Conservation (phyloP, 1,139 yeast genomes). For the Saccharomyces hybrid region DNA sequence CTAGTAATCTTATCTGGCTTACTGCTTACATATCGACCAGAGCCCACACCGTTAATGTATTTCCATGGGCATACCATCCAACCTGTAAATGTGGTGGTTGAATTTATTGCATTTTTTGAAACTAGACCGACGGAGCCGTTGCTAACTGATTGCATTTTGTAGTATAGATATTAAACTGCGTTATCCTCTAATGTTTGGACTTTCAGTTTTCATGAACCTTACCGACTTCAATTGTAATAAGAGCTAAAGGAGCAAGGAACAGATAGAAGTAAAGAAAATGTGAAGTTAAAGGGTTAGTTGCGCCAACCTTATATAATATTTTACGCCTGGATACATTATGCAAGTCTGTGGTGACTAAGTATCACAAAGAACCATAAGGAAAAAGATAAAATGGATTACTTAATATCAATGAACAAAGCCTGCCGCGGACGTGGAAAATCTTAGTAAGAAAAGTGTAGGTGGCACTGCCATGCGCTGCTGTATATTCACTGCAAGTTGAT, state of each 20-base stretch:
- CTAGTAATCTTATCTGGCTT: constrained; percentile 13
- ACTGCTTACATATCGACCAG: constrained; percentile 12
- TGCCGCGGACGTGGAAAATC: not conserved
- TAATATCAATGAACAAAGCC: not conserved
- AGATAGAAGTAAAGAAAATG: not conserved
- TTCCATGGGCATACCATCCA: not conserved
- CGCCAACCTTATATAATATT: not conserved
- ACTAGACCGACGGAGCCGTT: not conserved
- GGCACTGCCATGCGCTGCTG: not conserved
- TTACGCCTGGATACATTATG: not conserved
- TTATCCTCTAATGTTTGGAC: not conserved
- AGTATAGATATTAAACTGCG: no score
- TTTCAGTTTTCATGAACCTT: not conserved
- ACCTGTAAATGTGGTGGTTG: not conserved
- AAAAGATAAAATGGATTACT: not conserved
- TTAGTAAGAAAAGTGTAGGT: not conserved
- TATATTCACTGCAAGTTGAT: not conserved
- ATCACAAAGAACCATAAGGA: not conserved
- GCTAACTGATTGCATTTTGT: not conserved
- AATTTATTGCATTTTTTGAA: not conserved
- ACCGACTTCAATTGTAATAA: not conserved
- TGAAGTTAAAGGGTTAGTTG: not conserved
- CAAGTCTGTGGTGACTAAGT: not conserved
- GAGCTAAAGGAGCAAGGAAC: not conserved
- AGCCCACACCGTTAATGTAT: constrained; percentile 6